Percentiles rank a stretch among this genome's conserved stretches.
These are phyloP conservation scores for Aegilops speltoides DNA, from an alignment of 176 grass and related monocot genomes.

Conservation along the genomic window DNA sequence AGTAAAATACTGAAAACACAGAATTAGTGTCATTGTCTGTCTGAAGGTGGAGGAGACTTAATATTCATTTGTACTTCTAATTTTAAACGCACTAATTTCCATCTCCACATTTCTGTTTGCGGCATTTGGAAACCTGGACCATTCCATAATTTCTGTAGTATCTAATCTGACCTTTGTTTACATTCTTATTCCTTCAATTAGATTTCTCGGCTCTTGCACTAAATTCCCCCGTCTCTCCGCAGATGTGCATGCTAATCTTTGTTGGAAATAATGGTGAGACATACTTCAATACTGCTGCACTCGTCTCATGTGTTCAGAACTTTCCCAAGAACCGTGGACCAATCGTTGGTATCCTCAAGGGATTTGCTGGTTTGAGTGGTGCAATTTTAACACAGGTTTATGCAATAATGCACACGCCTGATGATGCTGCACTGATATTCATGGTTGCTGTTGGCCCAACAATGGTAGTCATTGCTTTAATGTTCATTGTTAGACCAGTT, in stretches of 20 bases:
- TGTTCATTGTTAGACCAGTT: constrained; percentile 90
- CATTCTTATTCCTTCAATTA: background rate
- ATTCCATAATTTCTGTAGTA: background rate
- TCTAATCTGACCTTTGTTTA: background rate
- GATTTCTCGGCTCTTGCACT: background rate
- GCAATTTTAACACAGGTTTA: constrained; percentile 88
- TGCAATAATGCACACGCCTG: constrained; percentile 56
- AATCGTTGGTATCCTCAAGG: constrained; percentile 92
- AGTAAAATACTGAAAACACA: background rate
- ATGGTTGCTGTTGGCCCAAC: constrained; percentile 83
- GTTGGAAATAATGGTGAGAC: constrained; percentile 89
- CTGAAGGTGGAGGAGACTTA: background rate
- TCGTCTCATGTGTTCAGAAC: constrained; percentile 94
- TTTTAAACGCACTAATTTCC: background rate
- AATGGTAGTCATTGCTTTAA: constrained; percentile 67
- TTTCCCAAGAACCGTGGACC: constrained; percentile 90
- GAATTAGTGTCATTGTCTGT: background rate
- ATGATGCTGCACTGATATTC: constrained; percentile 67
- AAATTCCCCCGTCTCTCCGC: constrained; percentile 19
- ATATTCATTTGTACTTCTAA: constrained; percentile 13
- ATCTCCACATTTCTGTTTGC: background rate
- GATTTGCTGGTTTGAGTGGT: constrained; percentile 86
- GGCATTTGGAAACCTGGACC: background rate
- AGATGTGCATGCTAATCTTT: constrained; percentile 95
- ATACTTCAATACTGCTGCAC: constrained; percentile 85